phyloP scores from a whole-genome alignment of 495 filamentous ascomycete species.

The Aspergillus bertholletiae region DNA sequence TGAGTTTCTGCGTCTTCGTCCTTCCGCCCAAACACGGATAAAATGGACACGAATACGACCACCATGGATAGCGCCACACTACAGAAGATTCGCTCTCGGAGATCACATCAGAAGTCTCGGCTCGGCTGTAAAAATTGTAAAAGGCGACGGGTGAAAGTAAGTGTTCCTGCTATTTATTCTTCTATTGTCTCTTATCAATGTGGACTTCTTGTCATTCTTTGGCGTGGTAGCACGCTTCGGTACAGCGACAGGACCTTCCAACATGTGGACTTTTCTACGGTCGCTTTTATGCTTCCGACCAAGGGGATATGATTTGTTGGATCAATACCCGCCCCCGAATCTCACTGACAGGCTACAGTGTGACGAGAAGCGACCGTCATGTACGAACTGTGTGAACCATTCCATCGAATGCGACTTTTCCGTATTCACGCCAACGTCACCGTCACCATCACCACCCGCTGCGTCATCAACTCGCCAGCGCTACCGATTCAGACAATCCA shows the following conservation, averaged over 20 bases:
- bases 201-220: neutral
- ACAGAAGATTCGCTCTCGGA: conserved; percentile 15
- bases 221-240: neutral
- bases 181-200: neutral
- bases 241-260: neutral
- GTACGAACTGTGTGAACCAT: conserved; percentile 30
- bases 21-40: neutral
- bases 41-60: conserved; percentile 14
- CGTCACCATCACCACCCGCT: conserved; percentile 5
- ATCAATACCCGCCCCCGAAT: neutral
- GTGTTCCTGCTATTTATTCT: neutral
- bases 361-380: conserved; percentile 35
- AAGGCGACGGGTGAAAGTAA: conserved; percentile 22
- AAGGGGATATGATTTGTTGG: neutral
- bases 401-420: conserved; percentile 31
- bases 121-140: conserved; percentile 25
- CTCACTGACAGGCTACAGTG: conserved; percentile 24
- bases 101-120: conserved; percentile 22
- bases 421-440: neutral
- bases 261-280: neutral
- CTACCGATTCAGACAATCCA: conserved; percentile 23
- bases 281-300: neutral
- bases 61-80: neutral
- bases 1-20: neutral
- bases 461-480: neutral